A percentile compares a stretch with the other conserved stretches of the same genome.
phyloP scores from a whole-genome alignment of 805 yeast species.

The Yarrowia sp. region DNA sequence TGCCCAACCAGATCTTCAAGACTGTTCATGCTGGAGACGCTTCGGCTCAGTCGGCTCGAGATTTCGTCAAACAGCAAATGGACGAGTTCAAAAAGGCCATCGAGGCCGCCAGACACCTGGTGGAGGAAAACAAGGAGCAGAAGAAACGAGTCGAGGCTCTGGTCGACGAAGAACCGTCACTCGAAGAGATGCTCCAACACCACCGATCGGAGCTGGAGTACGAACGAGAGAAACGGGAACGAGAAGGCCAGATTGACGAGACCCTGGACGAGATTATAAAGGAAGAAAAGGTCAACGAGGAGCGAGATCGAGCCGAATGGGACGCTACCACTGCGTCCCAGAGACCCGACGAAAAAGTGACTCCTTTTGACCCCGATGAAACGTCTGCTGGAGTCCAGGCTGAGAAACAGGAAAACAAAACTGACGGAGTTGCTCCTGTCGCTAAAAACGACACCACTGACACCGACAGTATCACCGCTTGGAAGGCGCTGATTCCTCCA shows the following conservation, averaged over 20 bases:
- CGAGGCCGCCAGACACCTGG: constrained; percentile 8
- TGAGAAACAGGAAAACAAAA: neutral
- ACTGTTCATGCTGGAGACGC: constrained; percentile 78
- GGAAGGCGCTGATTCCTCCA: constrained; percentile 9
- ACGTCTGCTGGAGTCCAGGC: neutral
- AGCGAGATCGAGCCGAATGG: neutral
- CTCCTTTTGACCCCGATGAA: neutral
- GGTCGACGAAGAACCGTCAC: neutral
- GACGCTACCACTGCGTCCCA: neutral
- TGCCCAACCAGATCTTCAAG: constrained; percentile 87
- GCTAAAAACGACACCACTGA: neutral
- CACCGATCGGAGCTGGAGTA: constrained; percentile 35
- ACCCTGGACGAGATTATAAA: constrained; percentile 13
- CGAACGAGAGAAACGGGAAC: constrained; percentile 34
- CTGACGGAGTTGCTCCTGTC: neutral
- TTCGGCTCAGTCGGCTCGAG: constrained; percentile 60
- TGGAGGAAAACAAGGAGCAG: neutral
- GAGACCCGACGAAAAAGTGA: neutral
- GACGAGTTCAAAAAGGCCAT: constrained; percentile 19
- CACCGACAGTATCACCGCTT: neutral
- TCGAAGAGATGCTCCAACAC: constrained; percentile 45
- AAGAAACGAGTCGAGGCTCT: neutral
- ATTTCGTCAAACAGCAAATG: constrained; percentile 42
- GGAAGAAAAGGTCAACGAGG: constrained; percentile 1
- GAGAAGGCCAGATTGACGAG: constrained; percentile 10